Evolutionary conservation across 176 grass and related monocot genomes (phyloP), one percentile per base, ranked within the genome.

Genomic region (Cenchrus purpureus): DNA sequence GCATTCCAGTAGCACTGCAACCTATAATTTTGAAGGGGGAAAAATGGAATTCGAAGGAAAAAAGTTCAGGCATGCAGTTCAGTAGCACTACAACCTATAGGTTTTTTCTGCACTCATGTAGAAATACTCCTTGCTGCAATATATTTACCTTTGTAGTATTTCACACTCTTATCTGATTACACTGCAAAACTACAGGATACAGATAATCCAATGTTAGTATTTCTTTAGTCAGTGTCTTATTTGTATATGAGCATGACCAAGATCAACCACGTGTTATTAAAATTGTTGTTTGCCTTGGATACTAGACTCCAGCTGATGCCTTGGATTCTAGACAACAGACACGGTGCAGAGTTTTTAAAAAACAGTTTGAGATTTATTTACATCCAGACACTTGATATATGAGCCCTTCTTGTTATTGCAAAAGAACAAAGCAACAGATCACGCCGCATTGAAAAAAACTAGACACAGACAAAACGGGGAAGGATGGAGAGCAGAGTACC

Each of bases 391-490:
- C 46, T 53, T 62, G 54, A 77, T 70, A 34, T 7, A 17, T 8
- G 29, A 40, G 9, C 50, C 46, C 45, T 71, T 77, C 32, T 77
- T 78, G 15, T 54, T 83, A 37, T 78, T 78, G 42, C n/a, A 71
- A 76, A n/a, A 42, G 14, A 74, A 83, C 34, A 78, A 15, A 68
- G 14, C 65, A 83, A 61, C 63, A 43, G 14, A 87, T 68, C 61
- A 68, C 5, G 2, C 22, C n/a, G 12, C 50, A 34, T 42, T 58
- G 7, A 48, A 71, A 17, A 14, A 51, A 14, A 51, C 28, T 16
- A 11, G 22, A 61, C 16, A 87, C 16, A 52, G 22, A 87, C 16
- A 52, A 68, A 13, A 16, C 12, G 15, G 58, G 63, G 15, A 77
- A 29, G 14, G 72, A 29, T 50, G 14, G 72, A 53, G 54, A 2